A percentile compares a stretch with the other conserved stretches of the same genome.
phyloP scores from a whole-genome alignment of 2,329 filamentous ascomycete genomes.

The Chaetomium sp. region DNA sequence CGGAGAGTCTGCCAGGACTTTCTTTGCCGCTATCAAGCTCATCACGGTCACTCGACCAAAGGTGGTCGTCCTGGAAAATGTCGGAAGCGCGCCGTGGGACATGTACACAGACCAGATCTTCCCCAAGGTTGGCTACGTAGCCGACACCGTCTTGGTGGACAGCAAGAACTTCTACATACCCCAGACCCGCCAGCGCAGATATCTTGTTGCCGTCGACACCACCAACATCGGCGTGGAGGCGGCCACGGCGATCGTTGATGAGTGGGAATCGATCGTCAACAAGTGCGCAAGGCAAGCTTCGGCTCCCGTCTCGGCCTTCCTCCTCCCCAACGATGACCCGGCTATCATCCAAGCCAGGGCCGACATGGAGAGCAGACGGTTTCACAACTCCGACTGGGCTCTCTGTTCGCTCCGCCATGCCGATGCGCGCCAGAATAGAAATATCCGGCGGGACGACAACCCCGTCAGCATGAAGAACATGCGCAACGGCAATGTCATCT shows the following conservation, averaged over 20 bases:
- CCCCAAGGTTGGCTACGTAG: slow-evolving; percentile 57
- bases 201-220: slow-evolving; percentile 59
- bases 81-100: slow-evolving; percentile 61
- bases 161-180: slow-evolving; percentile 74
- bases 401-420: slow-evolving; percentile 63
- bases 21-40: slow-evolving; percentile 34
- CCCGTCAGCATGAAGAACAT: slow-evolving; percentile 64
- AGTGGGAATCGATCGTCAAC: slow-evolving; percentile 51
- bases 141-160: slow-evolving; percentile 55
- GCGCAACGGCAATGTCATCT: slow-evolving; percentile 47
- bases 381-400: slow-evolving; percentile 51
- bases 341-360: slow-evolving; percentile 54
- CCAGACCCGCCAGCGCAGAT: slow-evolving; percentile 65
- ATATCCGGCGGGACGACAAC: slow-evolving; percentile 53
- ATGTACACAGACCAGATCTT: slow-evolving; percentile 48
- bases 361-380: slow-evolving; percentile 45
- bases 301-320: slow-evolving; percentile 62
- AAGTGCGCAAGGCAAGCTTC: slow-evolving; percentile 60
- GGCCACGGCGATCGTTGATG: slow-evolving; percentile 36
- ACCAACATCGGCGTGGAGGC: slow-evolving; percentile 37
- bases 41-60: slow-evolving; percentile 53
- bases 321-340: slow-evolving; percentile 58
- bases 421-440: slow-evolving; percentile 51
- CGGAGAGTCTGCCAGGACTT: slow-evolving; percentile 36
- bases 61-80: slow-evolving; percentile 74